phyloP scores from a whole-genome alignment of 2,329 filamentous ascomycete genomes.

The Talaromyces pinophilus region DNA sequence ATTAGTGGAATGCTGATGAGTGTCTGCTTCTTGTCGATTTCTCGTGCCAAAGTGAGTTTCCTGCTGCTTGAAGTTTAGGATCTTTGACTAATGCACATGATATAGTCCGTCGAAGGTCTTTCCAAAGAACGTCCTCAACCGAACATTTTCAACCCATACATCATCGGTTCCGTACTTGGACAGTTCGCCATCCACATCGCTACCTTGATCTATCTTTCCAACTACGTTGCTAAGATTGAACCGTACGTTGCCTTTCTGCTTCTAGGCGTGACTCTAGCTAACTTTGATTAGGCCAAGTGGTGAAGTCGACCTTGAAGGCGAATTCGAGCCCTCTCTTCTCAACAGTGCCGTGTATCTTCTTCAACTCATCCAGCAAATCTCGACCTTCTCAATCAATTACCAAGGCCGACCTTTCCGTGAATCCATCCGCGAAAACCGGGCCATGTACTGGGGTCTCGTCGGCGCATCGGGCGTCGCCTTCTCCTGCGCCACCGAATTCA shows the following conservation, averaged over 20 bases:
- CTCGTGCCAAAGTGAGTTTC: constrained; percentile 73
- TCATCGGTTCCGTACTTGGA: constrained; percentile 94
- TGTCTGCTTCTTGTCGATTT: constrained; percentile 97
- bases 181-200: constrained; percentile 96
- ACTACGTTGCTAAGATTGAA: constrained; percentile 80
- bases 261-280: background rate
- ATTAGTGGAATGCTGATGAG: constrained; percentile 99
- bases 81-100: constrained; percentile 22
- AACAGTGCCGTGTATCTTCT: constrained; percentile 97
- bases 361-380: constrained; percentile 97
- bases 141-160: constrained; percentile 99
- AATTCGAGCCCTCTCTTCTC: constrained; percentile 88
- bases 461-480: constrained; percentile 89
- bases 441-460: constrained; percentile 97
- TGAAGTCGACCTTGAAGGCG: constrained; percentile 86
- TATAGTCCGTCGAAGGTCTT: constrained; percentile 81
- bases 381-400: constrained; percentile 99
- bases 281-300: constrained; percentile 32
- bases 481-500: constrained; percentile 88
- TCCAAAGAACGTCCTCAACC: constrained; percentile 97
- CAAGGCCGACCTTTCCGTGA: constrained; percentile 97
- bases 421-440: constrained; percentile 89
- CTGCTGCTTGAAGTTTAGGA: background rate
- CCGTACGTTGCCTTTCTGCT: constrained; percentile 61
- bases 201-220: constrained; percentile 90